Evolutionary conservation across 2,329 filamentous ascomycete species (phyloP).

Genomic region (Cadophora malorum): DNA sequence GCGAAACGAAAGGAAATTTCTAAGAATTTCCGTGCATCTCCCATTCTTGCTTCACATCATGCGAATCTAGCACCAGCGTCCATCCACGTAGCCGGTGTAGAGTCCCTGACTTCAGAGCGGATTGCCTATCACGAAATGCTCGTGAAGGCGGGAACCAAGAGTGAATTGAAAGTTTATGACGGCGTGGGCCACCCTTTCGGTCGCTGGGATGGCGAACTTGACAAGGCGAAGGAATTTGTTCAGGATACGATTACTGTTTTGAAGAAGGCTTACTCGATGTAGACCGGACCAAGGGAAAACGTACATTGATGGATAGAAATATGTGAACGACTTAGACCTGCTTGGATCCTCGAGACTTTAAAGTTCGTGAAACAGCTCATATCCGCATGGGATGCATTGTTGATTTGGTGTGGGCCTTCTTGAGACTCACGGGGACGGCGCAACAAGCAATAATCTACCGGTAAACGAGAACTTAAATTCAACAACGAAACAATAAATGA

Average conservation of each 20-base stretch:
- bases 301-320: too few species aligned
- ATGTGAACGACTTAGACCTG: too few species aligned
- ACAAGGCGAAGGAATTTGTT: conserved; percentile 45
- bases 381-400: too few species aligned
- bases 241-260: conserved; percentile 41
- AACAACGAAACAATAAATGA: background rate
- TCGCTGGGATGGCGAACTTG: conserved; percentile 46
- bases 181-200: conserved; percentile 48
- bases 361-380: too few species aligned
- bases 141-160: conserved; percentile 43
- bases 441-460: background rate
- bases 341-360: too few species aligned
- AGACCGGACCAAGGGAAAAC: background rate
- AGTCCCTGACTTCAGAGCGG: conserved; percentile 46
- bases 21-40: conserved; percentile 45
- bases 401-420: too few species aligned
- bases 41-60: conserved; percentile 46
- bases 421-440: too few species aligned
- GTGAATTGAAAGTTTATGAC: conserved; percentile 47
- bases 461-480: background rate
- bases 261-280: conserved; percentile 26
- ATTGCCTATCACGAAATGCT: conserved; percentile 46
- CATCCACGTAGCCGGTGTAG: conserved; percentile 46
- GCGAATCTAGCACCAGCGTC: conserved; percentile 45
- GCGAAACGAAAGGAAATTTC: conserved; percentile 38